These are phyloP conservation scores for Phytophthora melonis DNA, from an alignment of 352 stramenopile species.

Conservation along the genomic window DNA sequence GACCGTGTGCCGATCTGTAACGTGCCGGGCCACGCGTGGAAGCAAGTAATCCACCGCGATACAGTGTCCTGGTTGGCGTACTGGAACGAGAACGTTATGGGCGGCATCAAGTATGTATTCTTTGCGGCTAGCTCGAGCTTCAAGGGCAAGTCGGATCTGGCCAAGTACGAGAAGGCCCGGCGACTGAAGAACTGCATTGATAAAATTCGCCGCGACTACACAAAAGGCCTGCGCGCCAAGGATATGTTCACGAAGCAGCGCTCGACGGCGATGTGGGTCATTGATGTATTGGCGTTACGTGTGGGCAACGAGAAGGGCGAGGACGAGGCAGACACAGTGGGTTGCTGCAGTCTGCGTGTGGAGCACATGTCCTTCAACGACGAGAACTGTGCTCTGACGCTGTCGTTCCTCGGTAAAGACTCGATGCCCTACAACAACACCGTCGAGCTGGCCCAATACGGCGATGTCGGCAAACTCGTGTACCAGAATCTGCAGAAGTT, in stretches of 20 bases:
- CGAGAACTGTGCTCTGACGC: conserved; percentile 94
- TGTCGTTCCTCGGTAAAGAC: conserved; percentile 99
- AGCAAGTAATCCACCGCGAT: conserved; percentile 95
- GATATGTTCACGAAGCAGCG: conserved; percentile 94
- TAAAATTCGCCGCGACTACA: conserved; percentile 94
- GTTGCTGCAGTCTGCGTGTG: conserved; percentile 98
- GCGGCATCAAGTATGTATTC: conserved; percentile 99
- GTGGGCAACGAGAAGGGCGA: conserved; percentile 99
- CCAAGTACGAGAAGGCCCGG: conserved; percentile 99
- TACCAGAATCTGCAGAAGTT: conserved; percentile 98
- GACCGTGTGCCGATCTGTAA: conserved; percentile 93
- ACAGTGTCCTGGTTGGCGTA: conserved; percentile 93
- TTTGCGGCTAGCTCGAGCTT: conserved; percentile 98
- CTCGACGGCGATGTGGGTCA: conserved; percentile 99
- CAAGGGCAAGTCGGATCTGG: conserved; percentile 99
- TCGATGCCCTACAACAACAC: conserved; percentile 99
- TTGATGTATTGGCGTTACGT: conserved; percentile 99
- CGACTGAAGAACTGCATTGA: conserved; percentile 98
- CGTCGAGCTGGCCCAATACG: conserved; percentile 95
- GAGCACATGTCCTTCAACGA: conserved; percentile 98
- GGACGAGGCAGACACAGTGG: conserved; percentile 99
- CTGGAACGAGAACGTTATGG: conserved; percentile 99
- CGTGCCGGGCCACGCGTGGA: conserved; percentile 96
- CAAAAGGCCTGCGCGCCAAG: conserved; percentile 88
- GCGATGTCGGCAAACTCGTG: conserved; percentile 91